Base-by-base conservation (phyloP, 2,329 filamentous ascomycete species). In the Fusarium subtropicale region DNA sequence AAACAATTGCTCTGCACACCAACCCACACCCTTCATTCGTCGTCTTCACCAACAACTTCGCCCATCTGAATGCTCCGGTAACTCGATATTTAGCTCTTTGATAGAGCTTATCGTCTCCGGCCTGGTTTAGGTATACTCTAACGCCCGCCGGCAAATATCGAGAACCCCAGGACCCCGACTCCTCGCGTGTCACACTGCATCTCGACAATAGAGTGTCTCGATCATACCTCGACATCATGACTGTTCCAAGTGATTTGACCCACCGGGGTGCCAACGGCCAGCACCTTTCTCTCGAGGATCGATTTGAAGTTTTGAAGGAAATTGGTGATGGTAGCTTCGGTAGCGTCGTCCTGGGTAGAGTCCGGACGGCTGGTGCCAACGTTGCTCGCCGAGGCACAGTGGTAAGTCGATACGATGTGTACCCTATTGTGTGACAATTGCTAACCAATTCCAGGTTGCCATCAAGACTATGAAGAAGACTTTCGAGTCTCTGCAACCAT, bases 401-500 rank as follows among this genome's bases (percentile, higher is more conserved):
- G 85, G 95, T 98, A 90, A 86, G 90, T 85, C 69, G 42, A 60
- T 39, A 52, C 34, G 26, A 50, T 60, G 56, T 56, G 60, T 42
- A 44, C 24, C 59, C 64, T 47, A 38, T 57, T 55, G 53, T 58
- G 55, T 58, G 59, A 70, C 56, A 59, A 52, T 47, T 48, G 54
- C 31, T 72, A 66, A 74, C 66, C 57, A 47, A 41, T 59, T 56
- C 60, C 57, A 98, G 96, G 92, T 99, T 75, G 96, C 96, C 44
- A 97, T 99, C 83, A 99, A 99, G 83, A 98, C 96, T 8, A 99
- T 99, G 96, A 99, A 99, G 87, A 99, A 99, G 88, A 94, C 92
- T 0, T 99, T 98, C 75, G 94, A 98, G 74, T 97, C 93, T 3
- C 94, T 97, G 77, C 84, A 88, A 18, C 92, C 94, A 54, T 99